These are phyloP conservation scores for Collybiopsis luxurians DNA, from an alignment of 768 basidiomycete genomes.

Conservation along the genomic window DNA sequence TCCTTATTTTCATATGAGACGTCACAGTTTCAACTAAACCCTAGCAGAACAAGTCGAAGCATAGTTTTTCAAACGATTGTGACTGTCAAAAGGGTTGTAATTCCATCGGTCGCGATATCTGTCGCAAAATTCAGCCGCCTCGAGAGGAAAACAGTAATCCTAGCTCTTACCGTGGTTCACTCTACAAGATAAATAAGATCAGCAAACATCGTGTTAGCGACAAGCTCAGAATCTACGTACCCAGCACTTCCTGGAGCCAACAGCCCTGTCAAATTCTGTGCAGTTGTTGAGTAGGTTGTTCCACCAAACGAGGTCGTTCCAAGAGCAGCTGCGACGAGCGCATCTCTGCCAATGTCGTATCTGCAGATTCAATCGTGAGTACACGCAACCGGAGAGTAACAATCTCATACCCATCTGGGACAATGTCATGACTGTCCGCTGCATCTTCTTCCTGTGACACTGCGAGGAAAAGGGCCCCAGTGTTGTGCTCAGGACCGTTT, in stretches of 20 bases:
- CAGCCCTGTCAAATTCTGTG: slow-evolving; percentile 36
- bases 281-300: slow-evolving; percentile 31
- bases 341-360: slow-evolving; percentile 39
- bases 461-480: slow-evolving; percentile 60
- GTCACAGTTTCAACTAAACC: no score
- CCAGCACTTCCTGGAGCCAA: slow-evolving; percentile 34
- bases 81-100: slow-evolving; percentile 40
- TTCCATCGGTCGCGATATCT: slow-evolving; percentile 46
- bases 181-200: background rate
- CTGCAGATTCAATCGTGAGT: no score
- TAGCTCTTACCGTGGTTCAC: background rate
- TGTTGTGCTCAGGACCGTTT: slow-evolving; percentile 42
- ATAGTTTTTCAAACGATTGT: slow-evolving; percentile 32
- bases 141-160: background rate
- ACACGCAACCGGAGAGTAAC: no score
- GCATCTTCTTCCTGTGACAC: slow-evolving; percentile 23
- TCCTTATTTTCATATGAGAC: no score
- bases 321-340: background rate
- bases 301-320: slow-evolving; percentile 25
- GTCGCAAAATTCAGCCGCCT: slow-evolving; percentile 3
- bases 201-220: background rate
- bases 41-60: no score
- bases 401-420: slow-evolving; percentile 32
- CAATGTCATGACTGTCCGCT: slow-evolving; percentile 35
- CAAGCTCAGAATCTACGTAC: slow-evolving; percentile 27